Percentiles rank a stretch among this genome's conserved stretches.
phyloP scores from a whole-genome alignment of 106 monocot genomes.

The Posidonia australis region DNA sequence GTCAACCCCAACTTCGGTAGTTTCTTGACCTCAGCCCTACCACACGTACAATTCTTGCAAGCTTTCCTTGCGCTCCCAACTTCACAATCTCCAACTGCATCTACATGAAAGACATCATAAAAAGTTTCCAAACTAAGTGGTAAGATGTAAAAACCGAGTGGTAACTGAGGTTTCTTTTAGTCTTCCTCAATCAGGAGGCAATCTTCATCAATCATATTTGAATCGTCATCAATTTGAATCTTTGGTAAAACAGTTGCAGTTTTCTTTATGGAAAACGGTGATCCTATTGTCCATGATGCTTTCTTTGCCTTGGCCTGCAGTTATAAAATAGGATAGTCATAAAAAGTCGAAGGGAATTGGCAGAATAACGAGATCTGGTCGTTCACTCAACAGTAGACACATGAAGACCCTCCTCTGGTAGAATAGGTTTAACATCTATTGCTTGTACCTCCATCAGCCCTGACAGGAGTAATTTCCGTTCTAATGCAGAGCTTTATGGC shows the following conservation, averaged over 20 bases:
- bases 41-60: slow-evolving; percentile 91
- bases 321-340: not conserved
- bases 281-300: slow-evolving; percentile 63
- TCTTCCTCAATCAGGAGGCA: slow-evolving; percentile 83
- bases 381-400: slow-evolving; percentile 30
- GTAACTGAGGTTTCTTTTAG: slow-evolving; percentile 62
- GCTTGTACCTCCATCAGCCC: slow-evolving; percentile 56
- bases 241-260: slow-evolving; percentile 37
- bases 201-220: slow-evolving; percentile 89
- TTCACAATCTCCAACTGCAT: slow-evolving; percentile 78
- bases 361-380: not conserved
- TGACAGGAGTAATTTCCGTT: slow-evolving; percentile 46
- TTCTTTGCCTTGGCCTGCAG: slow-evolving; percentile 65
- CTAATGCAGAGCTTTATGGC: slow-evolving; percentile 24
- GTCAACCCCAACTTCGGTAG: slow-evolving; percentile 62
- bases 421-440: slow-evolving; percentile 22
- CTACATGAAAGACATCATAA: not conserved
- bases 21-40: slow-evolving; percentile 70
- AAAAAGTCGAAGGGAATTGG: not conserved
- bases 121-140: slow-evolving; percentile 1
- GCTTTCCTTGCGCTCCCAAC: slow-evolving; percentile 75
- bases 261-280: slow-evolving; percentile 63
- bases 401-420: slow-evolving; percentile 7
- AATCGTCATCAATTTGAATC: slow-evolving; percentile 66
- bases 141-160: not conserved